A percentile compares a stretch with the other conserved stretches of the same genome.
phyloP scores from a whole-genome alignment of 352 stramenopile species.

The Phytopythium vexans region DNA sequence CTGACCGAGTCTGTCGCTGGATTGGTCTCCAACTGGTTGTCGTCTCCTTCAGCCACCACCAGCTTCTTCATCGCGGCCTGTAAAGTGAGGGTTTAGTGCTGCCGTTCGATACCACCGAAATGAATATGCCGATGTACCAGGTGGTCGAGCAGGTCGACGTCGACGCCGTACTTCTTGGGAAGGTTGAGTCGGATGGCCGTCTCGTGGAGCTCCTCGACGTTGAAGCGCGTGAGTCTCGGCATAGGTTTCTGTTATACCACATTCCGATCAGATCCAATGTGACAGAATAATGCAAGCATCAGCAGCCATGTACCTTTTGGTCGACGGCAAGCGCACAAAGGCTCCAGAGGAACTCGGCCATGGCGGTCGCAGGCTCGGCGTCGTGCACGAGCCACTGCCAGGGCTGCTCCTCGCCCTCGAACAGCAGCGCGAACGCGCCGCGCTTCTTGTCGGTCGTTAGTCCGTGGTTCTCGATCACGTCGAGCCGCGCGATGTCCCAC shows the following conservation, averaged over 20 bases:
- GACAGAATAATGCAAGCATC: neutral
- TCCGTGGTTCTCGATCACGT: slow-evolving; percentile 59
- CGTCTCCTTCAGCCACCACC: neutral
- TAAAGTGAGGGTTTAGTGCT: neutral
- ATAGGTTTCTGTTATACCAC: slow-evolving; percentile 27
- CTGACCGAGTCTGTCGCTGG: neutral
- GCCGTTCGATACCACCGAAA: too few relatives aligned
- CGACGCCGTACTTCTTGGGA: slow-evolving; percentile 59
- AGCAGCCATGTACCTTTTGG: slow-evolving; percentile 30
- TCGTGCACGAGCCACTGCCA: slow-evolving; percentile 68
- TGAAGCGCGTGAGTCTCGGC: slow-evolving; percentile 50
- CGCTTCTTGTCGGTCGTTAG: slow-evolving; percentile 46
- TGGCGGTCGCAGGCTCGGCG: slow-evolving; percentile 36
- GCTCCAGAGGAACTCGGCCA: slow-evolving; percentile 77
- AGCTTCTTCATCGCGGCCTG: slow-evolving; percentile 45
- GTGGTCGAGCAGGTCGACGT: slow-evolving; percentile 55
- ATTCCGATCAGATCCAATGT: neutral
- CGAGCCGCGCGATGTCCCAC: slow-evolving; percentile 51
- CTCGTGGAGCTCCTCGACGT: slow-evolving; percentile 59
- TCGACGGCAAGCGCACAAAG: slow-evolving; percentile 53
- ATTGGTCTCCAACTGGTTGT: slow-evolving; percentile 6
- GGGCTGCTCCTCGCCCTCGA: slow-evolving; percentile 35
- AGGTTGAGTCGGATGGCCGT: slow-evolving; percentile 45
- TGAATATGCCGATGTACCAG: slow-evolving; percentile 17
- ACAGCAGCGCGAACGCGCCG: slow-evolving; percentile 53